Evolutionary conservation across 2,329 filamentous ascomycete species (phyloP).

Genomic region (Beauveria medogensis): DNA sequence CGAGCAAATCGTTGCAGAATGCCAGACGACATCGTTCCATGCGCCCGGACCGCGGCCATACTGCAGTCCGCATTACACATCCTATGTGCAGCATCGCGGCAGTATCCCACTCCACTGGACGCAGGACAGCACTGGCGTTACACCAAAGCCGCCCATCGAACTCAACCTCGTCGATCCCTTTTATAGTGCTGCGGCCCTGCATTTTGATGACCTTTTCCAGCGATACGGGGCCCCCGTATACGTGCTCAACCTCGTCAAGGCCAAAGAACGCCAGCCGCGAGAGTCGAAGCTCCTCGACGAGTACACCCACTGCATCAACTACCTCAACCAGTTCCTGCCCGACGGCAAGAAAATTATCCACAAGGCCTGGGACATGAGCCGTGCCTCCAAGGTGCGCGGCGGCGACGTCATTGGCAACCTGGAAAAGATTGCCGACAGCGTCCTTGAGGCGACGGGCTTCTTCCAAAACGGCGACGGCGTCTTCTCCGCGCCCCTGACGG

Average conservation of each 20-base stretch:
- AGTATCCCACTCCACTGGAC: slow-evolving; percentile 98
- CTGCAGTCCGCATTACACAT: slow-evolving; percentile 85
- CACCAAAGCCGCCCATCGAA: slow-evolving; percentile 93
- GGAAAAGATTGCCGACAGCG: slow-evolving; percentile 81
- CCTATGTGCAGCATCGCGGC: slow-evolving; percentile 91
- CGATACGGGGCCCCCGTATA: slow-evolving; percentile 90
- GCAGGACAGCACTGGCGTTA: slow-evolving; percentile 89
- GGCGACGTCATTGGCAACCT: slow-evolving; percentile 92
- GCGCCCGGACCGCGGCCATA: slow-evolving; percentile 78
- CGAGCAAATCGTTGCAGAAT: slow-evolving; percentile 95
- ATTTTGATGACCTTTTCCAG: slow-evolving; percentile 92
- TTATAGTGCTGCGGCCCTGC: slow-evolving; percentile 82
- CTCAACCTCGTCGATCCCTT: slow-evolving; percentile 94
- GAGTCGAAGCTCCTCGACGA: slow-evolving; percentile 87
- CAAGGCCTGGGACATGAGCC: slow-evolving; percentile 96
- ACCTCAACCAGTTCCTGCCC: slow-evolving; percentile 91
- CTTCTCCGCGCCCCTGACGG: slow-evolving; percentile 50
- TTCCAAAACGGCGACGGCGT: slow-evolving; percentile 83
- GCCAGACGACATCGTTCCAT: slow-evolving; percentile 91
- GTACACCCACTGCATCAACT: slow-evolving; percentile 78
- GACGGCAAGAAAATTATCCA: slow-evolving; percentile 79
- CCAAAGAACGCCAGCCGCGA: slow-evolving; percentile 77
- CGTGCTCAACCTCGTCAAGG: slow-evolving; percentile 83
- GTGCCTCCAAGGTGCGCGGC: slow-evolving; percentile 83
- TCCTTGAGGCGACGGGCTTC: slow-evolving; percentile 79